phyloP scores from a whole-genome alignment of 768 basidiomycete species.

The Mycena olivaceomarginata region DNA sequence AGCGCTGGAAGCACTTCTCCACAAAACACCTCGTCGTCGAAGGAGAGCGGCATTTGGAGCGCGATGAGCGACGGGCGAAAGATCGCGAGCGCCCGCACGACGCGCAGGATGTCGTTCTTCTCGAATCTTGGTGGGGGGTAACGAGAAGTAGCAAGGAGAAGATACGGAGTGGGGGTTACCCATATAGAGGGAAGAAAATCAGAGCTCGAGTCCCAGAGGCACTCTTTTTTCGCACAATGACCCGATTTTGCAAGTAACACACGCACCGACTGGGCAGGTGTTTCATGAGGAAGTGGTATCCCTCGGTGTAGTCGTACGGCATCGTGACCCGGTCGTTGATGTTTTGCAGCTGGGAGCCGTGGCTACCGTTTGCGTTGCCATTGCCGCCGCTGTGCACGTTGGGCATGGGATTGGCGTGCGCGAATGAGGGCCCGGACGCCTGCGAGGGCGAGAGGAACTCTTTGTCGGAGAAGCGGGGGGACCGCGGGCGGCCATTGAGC shows the following conservation, averaged over 20 bases:
- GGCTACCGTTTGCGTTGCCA: neutral
- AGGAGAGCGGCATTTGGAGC: slow-evolving; percentile 96
- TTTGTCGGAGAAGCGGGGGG: slow-evolving; percentile 58
- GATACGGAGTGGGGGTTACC: slow-evolving; percentile 41
- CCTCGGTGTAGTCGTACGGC: slow-evolving; percentile 97
- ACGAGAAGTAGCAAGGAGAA: slow-evolving; percentile 18
- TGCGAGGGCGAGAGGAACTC: slow-evolving; percentile 46
- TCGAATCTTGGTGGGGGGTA: slow-evolving; percentile 79
- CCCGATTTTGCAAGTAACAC: slow-evolving; percentile 56
- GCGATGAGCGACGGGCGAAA: slow-evolving; percentile 98
- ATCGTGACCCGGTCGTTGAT: slow-evolving; percentile 80
- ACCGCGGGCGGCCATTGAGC: slow-evolving; percentile 64
- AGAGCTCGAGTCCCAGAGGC: slow-evolving; percentile 65
- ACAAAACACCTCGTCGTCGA: slow-evolving; percentile 98
- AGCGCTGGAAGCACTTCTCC: slow-evolving; percentile 96
- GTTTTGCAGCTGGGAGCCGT: slow-evolving; percentile 68
- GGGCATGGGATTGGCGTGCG: neutral
- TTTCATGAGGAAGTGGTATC: slow-evolving; percentile 98
- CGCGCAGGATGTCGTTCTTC: slow-evolving; percentile 95
- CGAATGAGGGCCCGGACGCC: slow-evolving; percentile 43
- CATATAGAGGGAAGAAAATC: slow-evolving; percentile 55
- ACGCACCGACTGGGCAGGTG: slow-evolving; percentile 90
- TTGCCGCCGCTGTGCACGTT: slow-evolving; percentile 3
- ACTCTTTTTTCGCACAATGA: slow-evolving; percentile 60
- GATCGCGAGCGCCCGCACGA: slow-evolving; percentile 95